These are phyloP conservation scores for Gracilaria caudata DNA, from an alignment of 23 red algal genomes.

Conservation along the genomic window DNA sequence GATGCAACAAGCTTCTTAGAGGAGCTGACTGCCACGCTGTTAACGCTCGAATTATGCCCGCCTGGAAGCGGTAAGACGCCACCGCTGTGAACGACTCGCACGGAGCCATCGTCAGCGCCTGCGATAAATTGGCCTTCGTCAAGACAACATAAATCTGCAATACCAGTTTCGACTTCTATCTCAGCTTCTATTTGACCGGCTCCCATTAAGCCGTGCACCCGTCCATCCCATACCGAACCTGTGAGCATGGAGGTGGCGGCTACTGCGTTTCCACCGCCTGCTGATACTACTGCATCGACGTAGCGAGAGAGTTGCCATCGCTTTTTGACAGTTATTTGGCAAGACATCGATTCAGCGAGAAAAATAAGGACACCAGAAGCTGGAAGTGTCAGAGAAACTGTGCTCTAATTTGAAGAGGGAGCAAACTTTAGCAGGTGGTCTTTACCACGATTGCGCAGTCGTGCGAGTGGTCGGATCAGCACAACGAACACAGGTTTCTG, in stretches of 20 bases:
- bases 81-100: conserved; percentile 79
- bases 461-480: no score
- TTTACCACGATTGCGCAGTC: no score
- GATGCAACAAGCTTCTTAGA: conserved; percentile 70
- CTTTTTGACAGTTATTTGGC: conserved; percentile 35
- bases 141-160: conserved; percentile 64
- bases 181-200: conserved; percentile 78
- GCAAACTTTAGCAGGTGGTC: no score
- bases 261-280: conserved; percentile 77
- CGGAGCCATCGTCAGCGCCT: conserved; percentile 72
- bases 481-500: no score
- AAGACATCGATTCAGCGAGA: background rate
- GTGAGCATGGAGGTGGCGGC: conserved; percentile 80
- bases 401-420: no score
- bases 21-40: conserved; percentile 30
- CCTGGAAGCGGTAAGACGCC: conserved; percentile 75
- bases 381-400: background rate
- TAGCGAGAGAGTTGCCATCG: conserved; percentile 69
- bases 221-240: conserved; percentile 79
- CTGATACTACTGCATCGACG: conserved; percentile 82
- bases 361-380: background rate
- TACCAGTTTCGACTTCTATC: conserved; percentile 75
- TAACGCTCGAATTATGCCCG: conserved; percentile 66
- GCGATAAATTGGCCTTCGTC: conserved; percentile 89
- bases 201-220: conserved; percentile 78